Base-by-base conservation (phyloP, 305 asterid species). In the Rubia occidens region DNA sequence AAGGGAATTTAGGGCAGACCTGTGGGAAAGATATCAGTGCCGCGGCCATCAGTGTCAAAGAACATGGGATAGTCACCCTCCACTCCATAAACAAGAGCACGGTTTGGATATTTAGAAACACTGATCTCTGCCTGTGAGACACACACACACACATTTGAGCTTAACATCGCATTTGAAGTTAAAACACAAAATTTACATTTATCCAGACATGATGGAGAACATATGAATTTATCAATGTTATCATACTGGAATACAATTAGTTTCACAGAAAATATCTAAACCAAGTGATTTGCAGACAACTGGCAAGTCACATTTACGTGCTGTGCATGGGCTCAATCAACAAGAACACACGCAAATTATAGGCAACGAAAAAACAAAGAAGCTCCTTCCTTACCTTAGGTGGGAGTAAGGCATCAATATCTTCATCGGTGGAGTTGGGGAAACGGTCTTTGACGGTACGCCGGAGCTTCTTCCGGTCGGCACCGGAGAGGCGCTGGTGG, bases 401-500 rank as follows among this genome's bases (percentile, higher is more conserved):
- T 29, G 99, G 99, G 55, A 94, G 87, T 72, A 90, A 67, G 66
- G 79, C 17, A 72, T 94, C 99, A 75, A 87, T 70, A 77, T 87
- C 78, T 47, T 82, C 78, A 79, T 94, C 99, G 58, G 95, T 85
- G 60, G 85, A 87, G 74, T 75, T 81, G 21, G 89, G 83, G 39
- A 90, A 90, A 53, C 95, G 91, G 21, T 83, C 91, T 77, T 73
- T 84, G 75, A 90, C 71, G 17, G 90, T 64, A 69, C 96, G 94
- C 72, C 87, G 88, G 64, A 94, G 83, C 77, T 90, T 94, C 88
- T 94, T 94, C 1, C 97, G 95, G 87, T 89, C 96, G 21, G 95
- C 97, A 20, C 99, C 99, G 0, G 97, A 94, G 15, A 94, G 78
- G n/a, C 96, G 86, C 89, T 90, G 97, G 45, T 86, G 99, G 24